phyloP scores from a whole-genome alignment of 2,329 filamentous ascomycete species.

The Epicoccum sorghinum region DNA sequence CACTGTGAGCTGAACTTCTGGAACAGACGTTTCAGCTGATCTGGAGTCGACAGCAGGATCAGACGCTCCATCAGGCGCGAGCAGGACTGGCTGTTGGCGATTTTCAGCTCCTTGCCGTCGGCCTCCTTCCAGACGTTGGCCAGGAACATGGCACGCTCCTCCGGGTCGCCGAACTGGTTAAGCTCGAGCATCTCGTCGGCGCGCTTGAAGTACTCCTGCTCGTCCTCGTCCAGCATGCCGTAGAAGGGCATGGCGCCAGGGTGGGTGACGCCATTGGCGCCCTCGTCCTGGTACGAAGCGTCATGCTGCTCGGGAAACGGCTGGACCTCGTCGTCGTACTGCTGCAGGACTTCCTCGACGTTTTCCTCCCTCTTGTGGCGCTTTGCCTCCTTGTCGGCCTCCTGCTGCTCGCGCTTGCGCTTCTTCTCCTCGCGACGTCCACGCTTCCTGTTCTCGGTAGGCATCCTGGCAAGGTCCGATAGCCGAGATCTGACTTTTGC shows the following conservation, averaged over 20 bases:
- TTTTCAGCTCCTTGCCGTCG: slow-evolving; percentile 90
- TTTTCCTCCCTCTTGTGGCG: slow-evolving; percentile 35
- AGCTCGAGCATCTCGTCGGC: slow-evolving; percentile 89
- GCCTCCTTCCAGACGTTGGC: slow-evolving; percentile 87
- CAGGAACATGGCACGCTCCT: slow-evolving; percentile 64
- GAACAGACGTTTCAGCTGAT: slow-evolving; percentile 87
- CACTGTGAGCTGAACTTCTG: slow-evolving; percentile 80
- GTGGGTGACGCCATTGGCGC: slow-evolving; percentile 39
- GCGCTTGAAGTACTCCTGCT: slow-evolving; percentile 93
- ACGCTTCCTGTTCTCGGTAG: slow-evolving; percentile 64
- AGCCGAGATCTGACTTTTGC: slow-evolving; percentile 18
- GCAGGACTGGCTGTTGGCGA: slow-evolving; percentile 94
- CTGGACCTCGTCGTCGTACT: slow-evolving; percentile 29
- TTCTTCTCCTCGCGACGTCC: slow-evolving; percentile 61
- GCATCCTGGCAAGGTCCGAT: slow-evolving; percentile 52
- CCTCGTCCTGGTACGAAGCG: slow-evolving; percentile 27
- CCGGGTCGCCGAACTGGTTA: slow-evolving; percentile 80
- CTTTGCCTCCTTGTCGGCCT: slow-evolving; percentile 47
- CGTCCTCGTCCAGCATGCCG: slow-evolving; percentile 87
- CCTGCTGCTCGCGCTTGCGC: slow-evolving; percentile 55
- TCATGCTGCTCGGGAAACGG: slow-evolving; percentile 16
- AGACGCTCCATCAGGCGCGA: slow-evolving; percentile 91
- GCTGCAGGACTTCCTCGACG: slow-evolving; percentile 14
- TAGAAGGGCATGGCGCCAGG: slow-evolving; percentile 77
- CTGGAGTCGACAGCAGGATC: slow-evolving; percentile 77